Conservation (phyloP, 768 basidiomycete genomes). For the Boletus tomentosulus region DNA sequence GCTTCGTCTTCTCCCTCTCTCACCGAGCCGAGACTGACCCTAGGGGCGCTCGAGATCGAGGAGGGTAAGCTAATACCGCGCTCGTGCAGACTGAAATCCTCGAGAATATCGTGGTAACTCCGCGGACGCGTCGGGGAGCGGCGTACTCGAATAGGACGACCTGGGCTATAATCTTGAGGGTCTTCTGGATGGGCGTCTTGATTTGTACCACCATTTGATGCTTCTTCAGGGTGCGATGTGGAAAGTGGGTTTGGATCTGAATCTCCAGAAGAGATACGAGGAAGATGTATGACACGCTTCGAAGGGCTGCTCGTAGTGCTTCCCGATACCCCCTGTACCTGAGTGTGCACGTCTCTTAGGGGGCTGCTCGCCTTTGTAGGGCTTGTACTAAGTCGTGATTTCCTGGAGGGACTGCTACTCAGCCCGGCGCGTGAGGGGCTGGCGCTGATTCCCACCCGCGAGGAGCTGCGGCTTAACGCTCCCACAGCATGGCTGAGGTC, state of each 20-base stretch:
- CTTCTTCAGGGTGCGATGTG: conserved; percentile 1
- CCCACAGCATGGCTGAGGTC: conserved; percentile 19
- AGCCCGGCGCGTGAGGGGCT: conserved; percentile 22
- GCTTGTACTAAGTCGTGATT: conserved; percentile 21
- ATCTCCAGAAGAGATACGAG: conserved; percentile 18
- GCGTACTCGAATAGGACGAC: conserved; percentile 30
- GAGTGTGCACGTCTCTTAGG: conserved; percentile 12
- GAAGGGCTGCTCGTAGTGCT: conserved; percentile 22
- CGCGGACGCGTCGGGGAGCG: conserved; percentile 42
- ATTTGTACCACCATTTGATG: neutral
- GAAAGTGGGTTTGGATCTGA: conserved; percentile 9
- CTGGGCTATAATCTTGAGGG: neutral
- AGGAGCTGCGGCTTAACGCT: conserved; percentile 23
- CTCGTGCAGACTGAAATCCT: conserved; percentile 50
- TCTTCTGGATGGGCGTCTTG: conserved; percentile 6
- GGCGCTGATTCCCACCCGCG: conserved; percentile 12
- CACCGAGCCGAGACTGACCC: conserved; percentile 19
- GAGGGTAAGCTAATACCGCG: conserved; percentile 27
- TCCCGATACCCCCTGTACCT: conserved; percentile 2
- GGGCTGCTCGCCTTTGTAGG: conserved; percentile 19
- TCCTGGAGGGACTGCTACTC: conserved; percentile 21
- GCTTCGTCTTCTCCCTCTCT: conserved; percentile 19
- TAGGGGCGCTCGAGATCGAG: conserved; percentile 28
- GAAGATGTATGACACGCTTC: conserved; percentile 16
- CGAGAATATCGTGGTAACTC: conserved; percentile 65